A percentile compares a stretch with the other conserved stretches of the same genome.
These are phyloP conservation scores for Graphilbum sp. DNA, from an alignment of 2,329 filamentous ascomycete genomes.

Conservation along the genomic window DNA sequence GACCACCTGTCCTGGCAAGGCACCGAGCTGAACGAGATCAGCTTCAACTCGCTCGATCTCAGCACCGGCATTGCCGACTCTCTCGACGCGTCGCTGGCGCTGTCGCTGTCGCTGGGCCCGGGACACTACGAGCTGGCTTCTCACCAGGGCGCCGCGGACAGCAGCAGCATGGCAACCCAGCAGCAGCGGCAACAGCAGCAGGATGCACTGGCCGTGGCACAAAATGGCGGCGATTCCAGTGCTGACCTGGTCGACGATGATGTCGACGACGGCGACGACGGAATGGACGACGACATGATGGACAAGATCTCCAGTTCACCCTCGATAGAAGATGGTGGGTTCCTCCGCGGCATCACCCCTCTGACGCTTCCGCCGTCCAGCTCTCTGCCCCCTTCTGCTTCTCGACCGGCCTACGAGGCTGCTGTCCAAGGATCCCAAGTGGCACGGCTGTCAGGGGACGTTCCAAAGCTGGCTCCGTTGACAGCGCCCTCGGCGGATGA, in stretches of 20 bases:
- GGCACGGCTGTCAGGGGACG: too few species aligned
- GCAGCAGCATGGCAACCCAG: conserved; percentile 28
- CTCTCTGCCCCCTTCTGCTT: too few species aligned
- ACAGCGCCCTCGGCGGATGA: neutral
- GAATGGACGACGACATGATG: conserved; percentile 83
- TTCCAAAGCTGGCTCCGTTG: neutral
- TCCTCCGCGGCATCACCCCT: conserved; percentile 8
- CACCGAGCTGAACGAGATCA: conserved; percentile 22
- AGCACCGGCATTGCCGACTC: conserved; percentile 23
- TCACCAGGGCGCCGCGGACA: conserved; percentile 11
- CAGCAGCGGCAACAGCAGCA: conserved; percentile 17
- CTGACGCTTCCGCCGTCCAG: too few species aligned
- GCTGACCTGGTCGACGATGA: conserved; percentile 41
- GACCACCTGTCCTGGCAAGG: conserved; percentile 41
- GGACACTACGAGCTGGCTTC: conserved; percentile 24
- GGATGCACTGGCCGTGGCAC: conserved; percentile 42
- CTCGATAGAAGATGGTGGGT: conserved; percentile 98
- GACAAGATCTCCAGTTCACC: conserved; percentile 98
- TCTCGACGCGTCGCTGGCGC: conserved; percentile 14
- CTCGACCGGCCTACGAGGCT: too few species aligned
- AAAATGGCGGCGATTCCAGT: conserved; percentile 38
- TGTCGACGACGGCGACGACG: conserved; percentile 50
- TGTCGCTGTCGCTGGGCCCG: conserved; percentile 14
- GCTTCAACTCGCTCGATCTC: conserved; percentile 29
- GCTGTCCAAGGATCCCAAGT: too few species aligned